phyloP scores from a whole-genome alignment of 805 yeast species.

The Danielozyma ontarioensis region DNA sequence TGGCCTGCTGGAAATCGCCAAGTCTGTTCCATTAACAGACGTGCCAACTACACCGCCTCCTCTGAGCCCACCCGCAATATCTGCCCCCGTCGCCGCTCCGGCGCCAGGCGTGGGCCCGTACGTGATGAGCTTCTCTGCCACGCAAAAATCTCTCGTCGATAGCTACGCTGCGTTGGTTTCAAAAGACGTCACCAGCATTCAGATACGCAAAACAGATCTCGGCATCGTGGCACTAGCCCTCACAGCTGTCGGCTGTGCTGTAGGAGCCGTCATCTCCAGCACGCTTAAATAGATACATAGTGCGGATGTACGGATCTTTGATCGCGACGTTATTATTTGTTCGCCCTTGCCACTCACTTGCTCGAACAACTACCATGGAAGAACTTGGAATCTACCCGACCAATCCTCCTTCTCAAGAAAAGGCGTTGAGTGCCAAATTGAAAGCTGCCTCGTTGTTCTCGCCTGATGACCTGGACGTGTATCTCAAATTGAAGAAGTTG shows the following conservation, averaged over 20 bases:
- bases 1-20: slow-evolving; percentile 7
- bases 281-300: not conserved
- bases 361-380: slow-evolving; percentile 23
- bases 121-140: no score
- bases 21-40: slow-evolving; percentile 1
- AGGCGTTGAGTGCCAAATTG: slow-evolving; percentile 1
- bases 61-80: not conserved
- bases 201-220: no score
- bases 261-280: not conserved
- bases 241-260: not conserved
- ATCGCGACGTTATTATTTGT: no score
- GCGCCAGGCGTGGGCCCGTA: not conserved
- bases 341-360: not conserved
- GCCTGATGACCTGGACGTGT: slow-evolving; percentile 55
- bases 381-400: slow-evolving; percentile 28
- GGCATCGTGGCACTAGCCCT: not conserved
- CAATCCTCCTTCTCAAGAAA: slow-evolving; percentile 5
- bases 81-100: not conserved
- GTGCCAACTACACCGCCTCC: not conserved
- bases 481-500: slow-evolving; percentile 77
- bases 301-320: not conserved
- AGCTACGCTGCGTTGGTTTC: no score
- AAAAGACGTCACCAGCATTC: no score
- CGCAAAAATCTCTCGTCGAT: no score
- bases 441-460: slow-evolving; percentile 1